Evolutionary conservation across 768 basidiomycete genomes (phyloP), one percentile per base, ranked within the genome.

Genomic region (Pisolithus albus): DNA sequence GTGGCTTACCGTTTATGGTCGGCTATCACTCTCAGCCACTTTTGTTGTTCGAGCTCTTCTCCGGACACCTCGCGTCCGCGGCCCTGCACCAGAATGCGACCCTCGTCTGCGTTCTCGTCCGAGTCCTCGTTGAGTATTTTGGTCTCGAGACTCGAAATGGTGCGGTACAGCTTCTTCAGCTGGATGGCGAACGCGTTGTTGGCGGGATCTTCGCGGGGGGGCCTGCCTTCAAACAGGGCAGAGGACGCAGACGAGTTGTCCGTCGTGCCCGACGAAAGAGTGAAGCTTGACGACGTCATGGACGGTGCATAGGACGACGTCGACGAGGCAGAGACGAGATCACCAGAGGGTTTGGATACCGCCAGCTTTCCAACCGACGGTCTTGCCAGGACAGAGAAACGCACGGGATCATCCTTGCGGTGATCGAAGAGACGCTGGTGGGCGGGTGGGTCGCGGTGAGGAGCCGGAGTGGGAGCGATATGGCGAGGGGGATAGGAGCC

Each of bases 401-500:
- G 80, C 30, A 92, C 80, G 0, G 96, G 92, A 65, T 98, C 91
- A 65, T 98, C 89, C 61, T 90, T 84, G 37, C 88, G 78, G 53
- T 88, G 90, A 63, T 98, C 92, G 52, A 92, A 94, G 0, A 96
- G 79, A 54, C 86, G 87, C 8, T 74, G 70, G 42, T 68, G 65
- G 5, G 63, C 13, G 57, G 43, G 67, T 28, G 49, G 52, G 49
- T 51, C 63, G 39, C 83, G 71, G 7, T 67, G 55, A 8, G 75
- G 65, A 3, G 74, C 57, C 10, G 67, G 47, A 34, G 66, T 63
- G 10, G 67, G 57, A 32, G 68, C 46, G 4, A 23, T 23, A 24
- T 52, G 56, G 36, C 66, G 59, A 18, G 67, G 67, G 30, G 65
- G 54, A 59, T 80, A 75, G 0, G 83, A 81, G 59, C 72, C 78